These are phyloP conservation scores for Cladophialophora carrionii DNA, from an alignment of 2,329 filamentous ascomycete species.

Conservation along the genomic window DNA sequence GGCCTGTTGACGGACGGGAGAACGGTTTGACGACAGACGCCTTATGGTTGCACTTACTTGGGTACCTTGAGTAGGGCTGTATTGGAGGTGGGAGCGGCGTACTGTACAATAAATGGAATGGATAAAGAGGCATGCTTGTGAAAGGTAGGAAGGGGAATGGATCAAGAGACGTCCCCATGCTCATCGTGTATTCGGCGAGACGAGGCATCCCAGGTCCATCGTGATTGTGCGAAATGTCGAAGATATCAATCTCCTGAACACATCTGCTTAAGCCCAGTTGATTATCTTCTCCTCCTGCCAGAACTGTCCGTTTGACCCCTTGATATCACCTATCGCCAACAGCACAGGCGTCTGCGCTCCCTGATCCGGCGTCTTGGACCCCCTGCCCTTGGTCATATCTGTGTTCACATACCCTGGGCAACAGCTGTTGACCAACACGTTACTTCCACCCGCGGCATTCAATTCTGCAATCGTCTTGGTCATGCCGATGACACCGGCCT, in stretches of 20 bases:
- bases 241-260: not conserved
- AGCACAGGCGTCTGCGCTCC: constrained; percentile 52
- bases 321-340: constrained; percentile 49
- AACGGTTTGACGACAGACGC: not conserved
- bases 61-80: not conserved
- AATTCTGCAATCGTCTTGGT: constrained; percentile 47
- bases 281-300: constrained; percentile 47
- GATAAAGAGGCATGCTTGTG: no score
- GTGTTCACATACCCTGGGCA: constrained; percentile 53
- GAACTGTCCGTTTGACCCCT: constrained; percentile 44
- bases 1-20: not conserved
- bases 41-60: not conserved
- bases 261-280: constrained; percentile 22
- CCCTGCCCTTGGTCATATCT: constrained; percentile 52
- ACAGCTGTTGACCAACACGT: constrained; percentile 47
- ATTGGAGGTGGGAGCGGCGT: not conserved
- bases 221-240: no score
- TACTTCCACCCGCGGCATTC: constrained; percentile 43
- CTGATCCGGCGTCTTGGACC: constrained; percentile 49
- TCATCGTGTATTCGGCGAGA: not conserved
- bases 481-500: constrained; percentile 51
- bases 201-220: no score
- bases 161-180: not conserved
- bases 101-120: no score
- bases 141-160: not conserved